A percentile compares a stretch with the other conserved stretches of the same genome.
These are phyloP conservation scores for Penicillium lagena DNA, from an alignment of 495 filamentous ascomycete genomes.

Conservation along the genomic window DNA sequence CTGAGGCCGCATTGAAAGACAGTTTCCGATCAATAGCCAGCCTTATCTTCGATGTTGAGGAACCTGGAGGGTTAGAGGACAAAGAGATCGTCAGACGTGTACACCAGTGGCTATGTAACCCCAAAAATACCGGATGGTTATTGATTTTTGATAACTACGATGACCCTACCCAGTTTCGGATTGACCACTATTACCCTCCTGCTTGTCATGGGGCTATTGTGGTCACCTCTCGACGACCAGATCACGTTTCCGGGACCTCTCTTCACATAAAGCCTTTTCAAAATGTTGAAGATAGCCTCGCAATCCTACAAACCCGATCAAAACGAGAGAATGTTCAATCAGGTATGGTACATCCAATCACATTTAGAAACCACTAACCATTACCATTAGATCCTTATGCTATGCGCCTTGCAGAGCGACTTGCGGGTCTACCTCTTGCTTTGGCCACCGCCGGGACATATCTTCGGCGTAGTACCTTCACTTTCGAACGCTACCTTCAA, in stretches of 20 bases:
- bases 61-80: neutral
- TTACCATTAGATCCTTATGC: conserved; percentile 1
- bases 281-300: conserved; percentile 1
- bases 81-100: neutral
- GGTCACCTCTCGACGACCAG: neutral
- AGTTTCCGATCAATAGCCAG: conserved; percentile 2
- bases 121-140: conserved; percentile 4
- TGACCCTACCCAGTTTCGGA: conserved; percentile 2
- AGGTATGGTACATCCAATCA: neutral
- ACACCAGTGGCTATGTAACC: conserved; percentile 1
- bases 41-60: conserved; percentile 1
- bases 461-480: neutral
- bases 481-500: conserved; percentile 2
- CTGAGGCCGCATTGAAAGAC: conserved; percentile 5
- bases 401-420: neutral
- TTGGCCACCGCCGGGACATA: conserved; percentile 6
- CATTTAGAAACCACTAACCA: neutral
- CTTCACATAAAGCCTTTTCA: conserved; percentile 1
- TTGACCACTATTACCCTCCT: conserved; percentile 1
- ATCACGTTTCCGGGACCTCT: neutral
- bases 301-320: neutral
- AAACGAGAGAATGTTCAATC: too few species aligned
- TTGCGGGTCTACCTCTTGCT: conserved; percentile 4
- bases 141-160: conserved; percentile 10
- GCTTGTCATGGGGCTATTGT: conserved; percentile 4